Evolutionary conservation across 2,329 filamentous ascomycete genomes (phyloP), one percentile per base, ranked within the genome.

Genomic region (Atkinsonella texensis): DNA sequence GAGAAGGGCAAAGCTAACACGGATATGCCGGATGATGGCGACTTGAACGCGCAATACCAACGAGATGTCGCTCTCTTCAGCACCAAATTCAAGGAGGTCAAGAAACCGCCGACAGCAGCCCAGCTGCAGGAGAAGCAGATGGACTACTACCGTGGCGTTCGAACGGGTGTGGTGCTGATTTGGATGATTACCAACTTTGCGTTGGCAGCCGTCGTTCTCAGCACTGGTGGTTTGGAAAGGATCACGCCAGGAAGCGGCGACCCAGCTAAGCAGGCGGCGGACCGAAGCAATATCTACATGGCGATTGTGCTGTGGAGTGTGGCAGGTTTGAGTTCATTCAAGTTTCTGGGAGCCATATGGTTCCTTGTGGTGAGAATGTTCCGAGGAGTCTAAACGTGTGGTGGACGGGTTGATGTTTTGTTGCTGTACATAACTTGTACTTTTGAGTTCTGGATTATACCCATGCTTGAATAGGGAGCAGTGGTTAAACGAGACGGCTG

Each of bases 121-220:
- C 74, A 80, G 58, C 70, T 78, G 44, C 76, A 81, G 38, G 90
- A 96, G 65, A 88, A 86, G 63, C 91, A 98, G 68, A 89, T 96
- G 74, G 93, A 98, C 67, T 98, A 97, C 71, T 98, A 98, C 77
- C 89, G 90, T 62, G 93, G 90, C 58, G 95, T 98, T 66, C 82
- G 93, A 56, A 94, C 87, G 18, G 81, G 88, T 31, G 90, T 96
- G 58, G 93, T 98, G 32, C 74, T 97, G 48, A 82, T 86, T 58
- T 98, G 93, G 93, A 95, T 98, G 77, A 88, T 97, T 61, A 89
- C 84, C 63, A 98, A 98, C 68, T 87, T 98, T 66, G 89, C 81
- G 0, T 80, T 98, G 6, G 83, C 81, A 0, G 91, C 91, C 0
- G 76, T 94, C 2, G 91, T 98, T 8, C 74, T 98, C 58, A 90